Percentiles rank a stretch among this genome's conserved stretches.
phyloP scores from a whole-genome alignment of 768 basidiomycete species.

The Pleurotus giganteus region DNA sequence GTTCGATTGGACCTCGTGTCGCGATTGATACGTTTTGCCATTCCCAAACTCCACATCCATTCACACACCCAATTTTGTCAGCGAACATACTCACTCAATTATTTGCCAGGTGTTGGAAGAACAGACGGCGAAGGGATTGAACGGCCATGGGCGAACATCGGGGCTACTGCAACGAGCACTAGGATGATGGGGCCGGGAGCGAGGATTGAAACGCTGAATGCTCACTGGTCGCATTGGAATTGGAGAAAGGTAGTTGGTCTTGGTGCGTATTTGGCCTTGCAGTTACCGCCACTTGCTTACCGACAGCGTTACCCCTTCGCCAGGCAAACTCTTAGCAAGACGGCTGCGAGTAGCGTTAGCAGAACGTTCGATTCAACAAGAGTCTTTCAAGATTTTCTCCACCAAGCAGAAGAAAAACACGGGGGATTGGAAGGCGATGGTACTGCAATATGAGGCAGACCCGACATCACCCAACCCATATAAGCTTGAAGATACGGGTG shows the following conservation, averaged over 20 bases:
- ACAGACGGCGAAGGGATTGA: constrained; percentile 23
- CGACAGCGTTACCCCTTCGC: neutral
- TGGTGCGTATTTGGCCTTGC: constrained; percentile 14
- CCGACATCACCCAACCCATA: neutral
- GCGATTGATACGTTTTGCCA: neutral
- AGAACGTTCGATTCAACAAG: neutral
- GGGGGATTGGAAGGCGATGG: neutral
- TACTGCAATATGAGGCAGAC: constrained; percentile 1
- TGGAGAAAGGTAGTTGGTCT: constrained; percentile 22
- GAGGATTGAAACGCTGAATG: constrained; percentile 21
- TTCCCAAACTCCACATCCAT: constrained; percentile 15
- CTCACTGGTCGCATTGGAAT: constrained; percentile 22
- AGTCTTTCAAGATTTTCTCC: neutral
- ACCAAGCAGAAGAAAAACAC: neutral
- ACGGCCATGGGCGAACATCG: constrained; percentile 26
- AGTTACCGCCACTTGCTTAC: neutral
- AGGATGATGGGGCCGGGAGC: constrained; percentile 26
- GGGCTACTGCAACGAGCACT: constrained; percentile 23
- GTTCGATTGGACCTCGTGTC: neutral
- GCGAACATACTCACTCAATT: constrained; percentile 15
- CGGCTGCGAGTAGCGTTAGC: neutral
- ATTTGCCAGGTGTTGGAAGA: constrained; percentile 25
- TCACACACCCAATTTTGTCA: constrained; percentile 16
- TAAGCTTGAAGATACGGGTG: neutral
- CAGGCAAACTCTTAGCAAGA: neutral